Base-by-base conservation (phyloP, 441 rosid species). In the Geranium incanum region DNA sequence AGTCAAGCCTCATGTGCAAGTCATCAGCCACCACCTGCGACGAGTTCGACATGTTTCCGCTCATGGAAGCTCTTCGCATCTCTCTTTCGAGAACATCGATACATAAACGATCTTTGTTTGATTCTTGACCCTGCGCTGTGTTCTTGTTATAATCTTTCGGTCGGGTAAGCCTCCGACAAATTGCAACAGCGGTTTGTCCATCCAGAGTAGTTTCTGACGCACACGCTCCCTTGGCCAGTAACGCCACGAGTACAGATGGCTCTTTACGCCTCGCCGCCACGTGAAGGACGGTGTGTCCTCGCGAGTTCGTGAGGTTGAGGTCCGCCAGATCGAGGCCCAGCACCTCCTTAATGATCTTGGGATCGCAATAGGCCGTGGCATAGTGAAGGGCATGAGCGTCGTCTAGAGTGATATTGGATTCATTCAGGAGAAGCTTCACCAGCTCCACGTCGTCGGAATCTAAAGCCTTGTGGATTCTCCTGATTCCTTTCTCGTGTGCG, bases 401-500 rank as follows among this genome's bases (percentile, higher is more conserved):
- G 59, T 81, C 81, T 71, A 81, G 69, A n/a, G 76, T 73, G 70
- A 81, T 66, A 21, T 66, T 33, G 5, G 84, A 81, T 72, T 81
- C 81, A 0, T 19, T 21, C n/a, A 81, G 65, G 3, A 81, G 81
- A 71, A 78, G 76, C n/a, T 36, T 66, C 57, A 78, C 68, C 38
- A 78, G 71, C 50, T 78, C 81, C 48, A 78, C 64, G 57, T 81
- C 81, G 63, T 81, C 84, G 6, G 81, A 78, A 23, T 81, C 84
- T 15, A 81, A 68, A 60, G 84, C 81, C 71, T 75, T 81, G 71
- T 75, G 74, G 16, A 81, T 78, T 66, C 71, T 78, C 76, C 52
- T 71, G 23, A 75, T 67, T 21, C 69, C 21, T 71, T 75, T 81
- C 36, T 78, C 79, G 7, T 39, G 74, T 33, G 38, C 21, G n/a